These are phyloP conservation scores for Scytalidium sp. DNA, from an alignment of 2,329 filamentous ascomycete species.

Conservation along the genomic window DNA sequence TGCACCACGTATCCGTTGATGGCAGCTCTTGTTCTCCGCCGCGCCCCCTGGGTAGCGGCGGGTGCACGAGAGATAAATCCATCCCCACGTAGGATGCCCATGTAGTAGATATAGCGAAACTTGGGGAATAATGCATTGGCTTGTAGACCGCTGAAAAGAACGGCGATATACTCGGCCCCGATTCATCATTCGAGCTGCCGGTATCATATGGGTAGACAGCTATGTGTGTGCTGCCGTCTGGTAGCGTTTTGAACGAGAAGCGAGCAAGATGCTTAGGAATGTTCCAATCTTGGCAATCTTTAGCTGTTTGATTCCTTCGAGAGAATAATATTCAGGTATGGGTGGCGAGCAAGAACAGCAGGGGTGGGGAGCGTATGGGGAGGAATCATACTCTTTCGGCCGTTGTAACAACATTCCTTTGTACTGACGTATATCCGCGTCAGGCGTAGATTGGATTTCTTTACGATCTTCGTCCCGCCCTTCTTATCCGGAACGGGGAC, in stretches of 20 bases:
- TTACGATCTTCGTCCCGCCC: conserved; percentile 28
- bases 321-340: too few relatives aligned
- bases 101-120: conserved; percentile 40
- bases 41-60: conserved; percentile 40
- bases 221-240: conserved; percentile 35
- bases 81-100: conserved; percentile 39
- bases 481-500: conserved; percentile 12
- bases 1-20: conserved; percentile 45
- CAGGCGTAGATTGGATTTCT: conserved; percentile 37
- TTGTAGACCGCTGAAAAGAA: conserved; percentile 46
- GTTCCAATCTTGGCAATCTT: conserved; percentile 44
- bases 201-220: conserved; percentile 44
- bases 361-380: too few relatives aligned
- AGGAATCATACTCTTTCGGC: conserved; percentile 40
- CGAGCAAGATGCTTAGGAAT: conserved; percentile 52
- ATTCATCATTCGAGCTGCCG: conserved; percentile 20
- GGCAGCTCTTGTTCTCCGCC: conserved; percentile 39
- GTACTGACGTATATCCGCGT: conserved; percentile 55
- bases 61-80: conserved; percentile 42
- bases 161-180: conserved; percentile 29
- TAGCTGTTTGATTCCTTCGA: not conserved
- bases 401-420: conserved; percentile 50
- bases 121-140: conserved; percentile 37
- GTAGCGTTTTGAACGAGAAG: conserved; percentile 41
- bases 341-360: too few relatives aligned